Base-by-base conservation (phyloP, 495 filamentous ascomycete species). In the Xylaria intraflava region DNA sequence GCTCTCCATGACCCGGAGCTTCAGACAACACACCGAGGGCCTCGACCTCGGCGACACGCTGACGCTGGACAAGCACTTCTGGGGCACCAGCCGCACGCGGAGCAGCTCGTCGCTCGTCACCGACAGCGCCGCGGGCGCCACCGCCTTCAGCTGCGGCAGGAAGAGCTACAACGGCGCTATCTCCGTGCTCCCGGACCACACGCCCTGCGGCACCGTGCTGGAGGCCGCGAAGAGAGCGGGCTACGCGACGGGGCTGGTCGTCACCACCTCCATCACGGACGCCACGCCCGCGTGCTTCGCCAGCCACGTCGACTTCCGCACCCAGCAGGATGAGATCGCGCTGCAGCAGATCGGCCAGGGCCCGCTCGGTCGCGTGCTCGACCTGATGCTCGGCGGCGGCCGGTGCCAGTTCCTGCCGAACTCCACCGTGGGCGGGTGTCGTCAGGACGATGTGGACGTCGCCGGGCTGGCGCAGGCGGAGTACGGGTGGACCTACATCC, bases 81-180 rank as follows among this genome's bases (percentile, higher is more conserved):
- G 96, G 69, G 93, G 93, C 24, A 88, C 86, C 22, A 92, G 87
- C 43, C 78, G 93, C 51, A 98, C 93, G 27, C 76, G 91, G 56
- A 94, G 89, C 20, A 83, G 80, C 51, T 85, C 76, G 49, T 88
- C 82, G 46, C 72, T 96, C 29, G 87, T 97, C 20, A 97, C 93
- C 0, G 93, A 98, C 69, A 94, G 88, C 36, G 93, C 93, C 2
- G 93, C 93, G 30, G 93, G 93, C 11, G 93, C 93, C 7, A 98
- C 93, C 1, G 93, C 93, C 0, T 98, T 98, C 69, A 90, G 88
- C 1, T 98, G 93, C 58, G 89, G 83, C 6, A 64, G 73, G 58
- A 98, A 98, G 78, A 93, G 84, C 67, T 98, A 97, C 69, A 98
- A 98, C 65, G 89, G 88, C 14, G 93, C 93, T 47, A 97, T 98